Evolutionary conservation across 495 filamentous ascomycete species (phyloP), one percentile per base, ranked within the genome.

Genomic region (Aspergillus affinis): DNA sequence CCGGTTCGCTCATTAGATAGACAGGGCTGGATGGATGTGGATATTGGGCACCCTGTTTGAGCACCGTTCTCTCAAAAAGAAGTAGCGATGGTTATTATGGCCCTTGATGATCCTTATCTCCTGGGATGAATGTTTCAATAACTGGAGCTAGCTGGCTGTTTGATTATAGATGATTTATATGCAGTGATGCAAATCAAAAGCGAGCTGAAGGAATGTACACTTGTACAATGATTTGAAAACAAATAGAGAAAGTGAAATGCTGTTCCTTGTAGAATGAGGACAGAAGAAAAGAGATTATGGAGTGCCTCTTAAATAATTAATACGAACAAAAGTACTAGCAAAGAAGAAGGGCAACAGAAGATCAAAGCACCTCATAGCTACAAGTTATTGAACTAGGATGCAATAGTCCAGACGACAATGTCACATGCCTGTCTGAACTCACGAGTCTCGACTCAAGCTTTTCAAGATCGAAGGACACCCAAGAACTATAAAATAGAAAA

Each of bases 1-100:
- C 53, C 55, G 66, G 20, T 73, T 72, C 62, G 68, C 60, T 1
- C 65, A 68, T 55, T 68, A 41, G 36, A 41, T 68, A 41, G 36
- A 41, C 36, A 32, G 48, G 36, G 36, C 15, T 41, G 36, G 13
- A 41, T 41, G 36, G 13, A 10, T 41, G 36, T 41, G 36, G 36
- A 41, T 10, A 41, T 10, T 15, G 4, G 23, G 4, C 36, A 41
- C 12, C 2, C 36, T 26, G 36, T 32, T 7, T 32, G 36, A 41
- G 36, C 13, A 15, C 30, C 2, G 30, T 8, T 15, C 36, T 15
- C 36, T 10, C 36, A 13, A 41, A 41, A 41, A 41, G 36, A 41
- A 41, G 36, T 17, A 6, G 36, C 4, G 36, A 17, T 10, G 12
- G 13, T 15, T 41, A 15, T 17, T 41, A 10, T 15, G 36, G 36